These are phyloP conservation scores for Xanthoceras sorbifolium DNA, from an alignment of 345 rosid species.

Conservation along the genomic window DNA sequence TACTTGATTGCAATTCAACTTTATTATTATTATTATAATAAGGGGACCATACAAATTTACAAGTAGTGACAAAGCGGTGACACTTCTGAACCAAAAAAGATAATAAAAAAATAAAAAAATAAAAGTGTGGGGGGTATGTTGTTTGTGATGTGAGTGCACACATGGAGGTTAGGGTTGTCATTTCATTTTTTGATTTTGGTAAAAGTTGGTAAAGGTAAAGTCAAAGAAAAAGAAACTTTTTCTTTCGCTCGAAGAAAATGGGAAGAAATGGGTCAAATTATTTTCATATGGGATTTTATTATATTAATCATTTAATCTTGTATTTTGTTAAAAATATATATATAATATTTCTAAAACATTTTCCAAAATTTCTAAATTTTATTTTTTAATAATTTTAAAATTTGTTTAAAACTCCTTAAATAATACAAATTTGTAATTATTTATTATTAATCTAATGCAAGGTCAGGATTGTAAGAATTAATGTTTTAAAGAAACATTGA, in stretches of 20 bases:
- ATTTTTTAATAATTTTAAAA: too few relatives aligned
- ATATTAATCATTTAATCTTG: not conserved
- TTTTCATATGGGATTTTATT: not conserved
- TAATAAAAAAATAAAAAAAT: not conserved
- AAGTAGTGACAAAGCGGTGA: conserved; percentile 13
- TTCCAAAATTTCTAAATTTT: too few relatives aligned
- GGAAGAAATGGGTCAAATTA: too few relatives aligned
- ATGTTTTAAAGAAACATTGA: not conserved
- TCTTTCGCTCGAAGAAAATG: not conserved
- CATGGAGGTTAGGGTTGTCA: not conserved
- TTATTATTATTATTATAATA: too few relatives aligned
- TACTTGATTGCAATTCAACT: too few relatives aligned
- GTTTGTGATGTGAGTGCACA: not conserved
- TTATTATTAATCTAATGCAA: too few relatives aligned
- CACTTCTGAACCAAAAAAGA: not conserved
- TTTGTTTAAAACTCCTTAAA: too few relatives aligned
- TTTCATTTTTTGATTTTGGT: not conserved
- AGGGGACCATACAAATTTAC: not conserved
- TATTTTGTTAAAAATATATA: not conserved
- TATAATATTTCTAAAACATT: too few relatives aligned
- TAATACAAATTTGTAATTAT: too few relatives aligned
- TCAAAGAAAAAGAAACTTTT: not conserved
- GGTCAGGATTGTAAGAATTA: not conserved
- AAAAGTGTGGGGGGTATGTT: not conserved
- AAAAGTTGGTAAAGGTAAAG: not conserved